Conservation (phyloP, 371 early-diverging fungal genomes). For the Syncephalastrum racemosum region DNA sequence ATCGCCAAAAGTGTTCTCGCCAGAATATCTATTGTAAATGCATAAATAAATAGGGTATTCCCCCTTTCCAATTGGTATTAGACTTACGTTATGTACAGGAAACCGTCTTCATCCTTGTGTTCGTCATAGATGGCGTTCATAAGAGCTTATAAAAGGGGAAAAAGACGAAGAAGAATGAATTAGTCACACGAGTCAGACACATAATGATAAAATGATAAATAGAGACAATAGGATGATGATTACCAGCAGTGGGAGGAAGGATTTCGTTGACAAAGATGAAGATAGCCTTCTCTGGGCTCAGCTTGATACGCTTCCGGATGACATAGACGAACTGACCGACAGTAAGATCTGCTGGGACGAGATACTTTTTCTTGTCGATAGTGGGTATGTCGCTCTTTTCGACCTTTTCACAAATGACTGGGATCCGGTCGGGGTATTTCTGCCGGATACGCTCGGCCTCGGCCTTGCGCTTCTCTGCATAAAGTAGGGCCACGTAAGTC, state of each 20-base stretch:
- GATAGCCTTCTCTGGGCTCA: constrained; percentile 95
- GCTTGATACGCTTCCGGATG: constrained; percentile 90
- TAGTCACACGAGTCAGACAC: too few relatives aligned
- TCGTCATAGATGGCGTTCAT: constrained; percentile 91
- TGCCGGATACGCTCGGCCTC: constrained; percentile 95
- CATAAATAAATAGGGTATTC: neutral
- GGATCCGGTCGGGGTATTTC: constrained; percentile 98
- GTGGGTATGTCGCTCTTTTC: constrained; percentile 93
- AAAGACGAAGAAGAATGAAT: constrained; percentile 1
- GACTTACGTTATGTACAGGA: constrained; percentile 84
- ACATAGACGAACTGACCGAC: constrained; percentile 98
- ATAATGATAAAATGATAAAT: too few relatives aligned
- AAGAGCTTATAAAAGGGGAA: constrained; percentile 46
- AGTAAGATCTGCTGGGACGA: constrained; percentile 95
- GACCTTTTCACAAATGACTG: constrained; percentile 95
- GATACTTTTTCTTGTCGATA: constrained; percentile 98
- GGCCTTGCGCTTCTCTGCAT: constrained; percentile 91
- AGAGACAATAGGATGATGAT: constrained; percentile 7
- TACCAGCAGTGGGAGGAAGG: constrained; percentile 83
- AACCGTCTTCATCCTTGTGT: constrained; percentile 95
- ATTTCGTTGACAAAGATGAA: constrained; percentile 97
- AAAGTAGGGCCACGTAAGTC: constrained; percentile 2
- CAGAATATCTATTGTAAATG: constrained; percentile 58
- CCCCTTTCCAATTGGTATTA: neutral
- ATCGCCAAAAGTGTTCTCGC: constrained; percentile 83